Base-by-base conservation (phyloP, 805 yeast species). In the Ogataea haglerorum region DNA sequence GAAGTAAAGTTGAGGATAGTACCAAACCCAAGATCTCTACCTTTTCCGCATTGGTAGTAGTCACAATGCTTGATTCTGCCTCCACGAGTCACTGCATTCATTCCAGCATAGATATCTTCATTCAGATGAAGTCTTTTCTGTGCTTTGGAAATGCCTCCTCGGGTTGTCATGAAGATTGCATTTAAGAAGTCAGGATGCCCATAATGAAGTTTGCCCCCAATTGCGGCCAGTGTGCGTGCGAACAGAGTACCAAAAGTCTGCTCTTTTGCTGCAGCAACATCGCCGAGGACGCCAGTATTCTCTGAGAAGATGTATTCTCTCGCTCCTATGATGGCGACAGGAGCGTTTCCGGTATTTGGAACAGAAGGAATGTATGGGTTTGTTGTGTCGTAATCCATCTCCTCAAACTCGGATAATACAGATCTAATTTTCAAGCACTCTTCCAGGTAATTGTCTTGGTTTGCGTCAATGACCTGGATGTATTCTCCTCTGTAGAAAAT, bases 111-210 rank as follows among this genome's bases (percentile, higher is more conserved):
- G 27, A 90, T 91, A 69, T 90, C 98, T 60, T 90, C 97, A 67
- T 90, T 90, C 57, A 90, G 67, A 61, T 90, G 98, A 43, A 90
- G 68, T 10, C 97, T 95, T 59, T 82, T 87, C 63, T 90, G 98
- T 2, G 96, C 96, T 61, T 90, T 90, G 2, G 97, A 88, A 3
- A 91, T 76, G 10, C 98, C 98, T 28, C 98, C 97, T 65, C 98
- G 73, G 3, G 97, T 91, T 0, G 88, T 82, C 97, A 90, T 91
- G 56, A 82, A 90, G 9, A 85, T 80, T 5, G 80, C 95, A 66
- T 91, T 89, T 44, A 91, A 67, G 64, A 90, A 90, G 69, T 90
- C 98, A 3, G 98, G 98, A 66, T 90, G 97, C 2, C 98, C 98
- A 63, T 90, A 90, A 61, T 90, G 98, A 36, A 90, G 67, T 63